A percentile compares a stretch with the other conserved stretches of the same genome.
These are phyloP conservation scores for Auriscalpium microsporum DNA, from an alignment of 768 basidiomycete species.

Conservation along the genomic window DNA sequence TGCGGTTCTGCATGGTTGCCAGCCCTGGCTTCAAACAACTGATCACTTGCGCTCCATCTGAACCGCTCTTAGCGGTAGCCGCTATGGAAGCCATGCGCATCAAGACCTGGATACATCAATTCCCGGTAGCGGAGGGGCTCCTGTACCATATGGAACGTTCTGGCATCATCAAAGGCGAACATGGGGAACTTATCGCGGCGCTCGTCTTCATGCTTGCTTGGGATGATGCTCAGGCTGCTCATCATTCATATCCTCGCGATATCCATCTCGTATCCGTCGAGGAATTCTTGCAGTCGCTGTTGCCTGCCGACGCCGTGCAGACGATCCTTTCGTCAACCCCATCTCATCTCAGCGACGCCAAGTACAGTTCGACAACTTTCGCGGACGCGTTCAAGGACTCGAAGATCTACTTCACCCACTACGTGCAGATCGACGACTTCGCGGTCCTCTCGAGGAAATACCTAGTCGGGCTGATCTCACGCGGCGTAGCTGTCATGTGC, in stretches of 20 bases:
- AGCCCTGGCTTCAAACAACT: conserved; percentile 12
- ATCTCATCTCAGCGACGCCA: too few species aligned
- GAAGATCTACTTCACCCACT: neutral
- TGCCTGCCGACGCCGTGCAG: too few species aligned
- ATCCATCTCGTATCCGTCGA: too few species aligned
- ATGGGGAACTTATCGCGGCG: conserved; percentile 18
- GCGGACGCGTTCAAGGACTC: conserved; percentile 14
- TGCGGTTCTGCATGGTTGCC: conserved; percentile 22
- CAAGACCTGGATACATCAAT: neutral
- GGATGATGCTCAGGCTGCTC: conserved; percentile 12
- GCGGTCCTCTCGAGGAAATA: neutral
- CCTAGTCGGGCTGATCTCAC: neutral
- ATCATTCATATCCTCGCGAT: too few species aligned
- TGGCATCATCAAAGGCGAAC: conserved; percentile 16
- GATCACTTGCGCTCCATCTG: conserved; percentile 20
- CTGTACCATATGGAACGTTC: neutral
- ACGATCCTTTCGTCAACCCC: too few species aligned
- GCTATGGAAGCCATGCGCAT: conserved; percentile 12
- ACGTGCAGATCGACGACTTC: neutral
- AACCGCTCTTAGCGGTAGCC: conserved; percentile 25
- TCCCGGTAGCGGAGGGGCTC: neutral
- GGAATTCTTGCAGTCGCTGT: too few species aligned
- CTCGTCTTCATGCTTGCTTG: conserved; percentile 18
- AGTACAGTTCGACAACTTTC: neutral
- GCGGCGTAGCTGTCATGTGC: neutral